These are phyloP conservation scores for Botrytis galanthina DNA, from an alignment of 2,329 filamentous ascomycete genomes.

Conservation along the genomic window DNA sequence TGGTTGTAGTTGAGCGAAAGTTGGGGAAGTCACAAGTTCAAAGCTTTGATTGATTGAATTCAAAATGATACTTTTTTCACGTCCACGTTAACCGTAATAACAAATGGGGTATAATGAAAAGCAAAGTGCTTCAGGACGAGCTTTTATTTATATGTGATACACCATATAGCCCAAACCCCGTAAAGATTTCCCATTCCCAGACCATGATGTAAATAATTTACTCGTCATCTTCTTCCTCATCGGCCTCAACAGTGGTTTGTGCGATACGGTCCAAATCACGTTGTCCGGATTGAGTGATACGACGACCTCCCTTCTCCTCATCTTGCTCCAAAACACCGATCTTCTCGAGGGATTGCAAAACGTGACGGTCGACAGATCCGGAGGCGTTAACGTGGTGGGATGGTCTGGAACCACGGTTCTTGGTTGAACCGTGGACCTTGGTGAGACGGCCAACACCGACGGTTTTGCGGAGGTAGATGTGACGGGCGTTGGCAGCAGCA, in stretches of 20 bases:
- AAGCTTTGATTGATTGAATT: background rate
- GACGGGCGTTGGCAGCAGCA: constrained; percentile 90
- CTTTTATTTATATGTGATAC: constrained; percentile 21
- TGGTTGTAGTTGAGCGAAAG: background rate
- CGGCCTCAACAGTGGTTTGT: constrained; percentile 73
- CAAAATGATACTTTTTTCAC: constrained; percentile 2
- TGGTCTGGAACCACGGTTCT: constrained; percentile 93
- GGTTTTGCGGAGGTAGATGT: constrained; percentile 99
- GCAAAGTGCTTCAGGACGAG: constrained; percentile 19
- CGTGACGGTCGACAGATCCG: constrained; percentile 94
- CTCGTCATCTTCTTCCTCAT: constrained; percentile 69
- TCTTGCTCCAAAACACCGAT: constrained; percentile 97
- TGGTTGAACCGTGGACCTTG: constrained; percentile 92
- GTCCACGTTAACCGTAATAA: constrained; percentile 9
- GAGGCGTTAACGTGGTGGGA: constrained; percentile 94
- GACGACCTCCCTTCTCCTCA: constrained; percentile 96
- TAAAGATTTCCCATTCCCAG: constrained; percentile 27
- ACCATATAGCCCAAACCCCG: constrained; percentile 30
- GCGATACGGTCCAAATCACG: constrained; percentile 98
- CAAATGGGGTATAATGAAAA: constrained; percentile 21
- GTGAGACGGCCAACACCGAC: constrained; percentile 97
- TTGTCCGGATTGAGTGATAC: constrained; percentile 97
- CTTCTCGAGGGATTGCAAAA: constrained; percentile 97
- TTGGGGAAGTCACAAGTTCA: background rate
- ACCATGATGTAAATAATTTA: constrained; percentile 44